Conservation (phyloP, 192 early-diverging fungal genomes). For the Funneliformis geosporum region DNA sequence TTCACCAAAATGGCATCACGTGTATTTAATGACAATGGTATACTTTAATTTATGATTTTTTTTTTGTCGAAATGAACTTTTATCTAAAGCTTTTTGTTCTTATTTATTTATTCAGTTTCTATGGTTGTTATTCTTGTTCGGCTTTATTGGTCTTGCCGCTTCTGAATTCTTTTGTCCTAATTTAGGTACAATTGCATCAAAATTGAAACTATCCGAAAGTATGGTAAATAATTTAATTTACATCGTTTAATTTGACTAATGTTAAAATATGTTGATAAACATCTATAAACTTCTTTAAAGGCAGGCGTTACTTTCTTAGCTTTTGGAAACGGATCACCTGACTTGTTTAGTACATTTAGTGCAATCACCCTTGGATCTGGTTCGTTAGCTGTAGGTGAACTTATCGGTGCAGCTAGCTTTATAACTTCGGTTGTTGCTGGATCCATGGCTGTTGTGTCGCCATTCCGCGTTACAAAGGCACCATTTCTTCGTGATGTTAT, state of each 20-base stretch:
- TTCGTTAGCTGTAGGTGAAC: constrained; percentile 85
- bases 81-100: constrained; percentile 8
- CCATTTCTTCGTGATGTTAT: constrained; percentile 80
- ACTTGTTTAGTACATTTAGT: constrained; percentile 87
- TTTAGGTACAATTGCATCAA: constrained; percentile 73
- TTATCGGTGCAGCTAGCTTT: constrained; percentile 87
- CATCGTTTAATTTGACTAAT: background rate
- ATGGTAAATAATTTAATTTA: constrained; percentile 50
- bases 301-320: constrained; percentile 80
- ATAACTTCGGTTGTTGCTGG: constrained; percentile 84
- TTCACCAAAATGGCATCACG: constrained; percentile 33
- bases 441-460: constrained; percentile 75
- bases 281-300: constrained; percentile 34
- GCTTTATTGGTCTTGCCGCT: constrained; percentile 74
- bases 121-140: constrained; percentile 77
- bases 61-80: constrained; percentile 7
- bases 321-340: constrained; percentile 90
- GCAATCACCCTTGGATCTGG: constrained; percentile 70
- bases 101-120: constrained; percentile 38
- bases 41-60: constrained; percentile 5
- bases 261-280: background rate
- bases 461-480: constrained; percentile 67
- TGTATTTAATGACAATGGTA: constrained; percentile 52
- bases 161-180: constrained; percentile 91
- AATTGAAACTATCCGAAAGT: constrained; percentile 79